Evolutionary conservation across 257 asterid species (phyloP), one percentile per base, ranked within the genome.

Genomic region (Craterostigma plantagineum): DNA sequence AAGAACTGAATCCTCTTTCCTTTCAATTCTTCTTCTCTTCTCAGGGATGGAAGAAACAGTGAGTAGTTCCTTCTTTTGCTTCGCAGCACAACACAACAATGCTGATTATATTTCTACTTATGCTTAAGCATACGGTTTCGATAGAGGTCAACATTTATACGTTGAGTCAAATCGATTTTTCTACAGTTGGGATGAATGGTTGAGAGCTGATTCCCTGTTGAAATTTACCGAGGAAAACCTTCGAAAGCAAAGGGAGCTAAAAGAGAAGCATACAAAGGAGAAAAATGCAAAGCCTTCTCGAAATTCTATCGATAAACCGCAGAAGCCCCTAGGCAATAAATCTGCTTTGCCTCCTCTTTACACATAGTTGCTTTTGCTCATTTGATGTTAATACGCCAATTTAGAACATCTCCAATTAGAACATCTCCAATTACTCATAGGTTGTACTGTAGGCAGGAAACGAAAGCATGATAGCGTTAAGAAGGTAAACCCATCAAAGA

Each of bases 171-270:
- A 23, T 23, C 6, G 30, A 41, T 42, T 16, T 62, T 49, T 51
- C 48, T 33, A 63, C 70, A 82, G 96, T 48, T 84, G 87, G 87
- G 93, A 84, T 69, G 96, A 77, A 72, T 80, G 92, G 96, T 62
- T 75, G 64, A 68, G 55, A 46, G 48, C 51, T 34, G 64, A 66
- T 48, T 53, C 59, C 55, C 43, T 84, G 57, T 55, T 75, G 78
- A 77, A 77, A 58, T 43, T 11, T 16, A 84, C 75, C 10, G 72
- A 76, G 16, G 92, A 64, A 60, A 84, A 84, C 55, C 18, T 67
- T 45, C 59, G 40, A 47, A 71, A 58, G 69, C 69, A 61, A 60
- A 55, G 54, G 61, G 78, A 66, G 46, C 71, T 69, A n/a, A 58
- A 33, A 44, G 63, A 50, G 55, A 63, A 62, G 58, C 56, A 53